These are phyloP conservation scores for Suhomyces terraborum DNA, from an alignment of 1,139 yeast genomes.

Conservation along the genomic window DNA sequence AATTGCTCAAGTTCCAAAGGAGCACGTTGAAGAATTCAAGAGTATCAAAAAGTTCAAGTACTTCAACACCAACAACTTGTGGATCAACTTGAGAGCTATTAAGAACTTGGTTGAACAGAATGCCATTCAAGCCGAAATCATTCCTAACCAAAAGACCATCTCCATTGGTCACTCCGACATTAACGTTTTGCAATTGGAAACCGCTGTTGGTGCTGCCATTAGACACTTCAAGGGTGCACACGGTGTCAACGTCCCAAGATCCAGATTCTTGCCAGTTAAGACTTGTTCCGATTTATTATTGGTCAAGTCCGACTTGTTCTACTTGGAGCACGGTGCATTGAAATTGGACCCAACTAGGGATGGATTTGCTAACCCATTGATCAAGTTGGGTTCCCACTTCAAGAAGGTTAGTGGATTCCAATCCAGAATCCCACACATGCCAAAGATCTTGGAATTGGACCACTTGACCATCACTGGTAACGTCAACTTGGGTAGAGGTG, in stretches of 20 bases:
- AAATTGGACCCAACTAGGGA: conserved; percentile 82
- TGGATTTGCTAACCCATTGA: conserved; percentile 86
- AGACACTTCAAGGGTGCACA: conserved; percentile 94
- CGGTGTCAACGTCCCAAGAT: conserved; percentile 97
- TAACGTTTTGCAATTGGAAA: conserved; percentile 91
- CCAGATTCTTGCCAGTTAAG: conserved; percentile 96
- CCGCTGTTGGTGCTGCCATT: conserved; percentile 99
- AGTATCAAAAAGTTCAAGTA: conserved; percentile 96
- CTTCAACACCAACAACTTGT: conserved; percentile 95
- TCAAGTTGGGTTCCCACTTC: conserved; percentile 94
- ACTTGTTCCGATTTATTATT: conserved; percentile 92
- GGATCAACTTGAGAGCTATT: conserved; percentile 95
- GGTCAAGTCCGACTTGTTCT: conserved; percentile 95
- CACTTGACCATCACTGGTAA: conserved; percentile 98
- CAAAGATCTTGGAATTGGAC: conserved; percentile 92
- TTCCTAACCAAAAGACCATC: conserved; percentile 89
- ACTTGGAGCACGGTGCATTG: conserved; percentile 88
- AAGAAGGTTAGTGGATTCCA: conserved; percentile 94
- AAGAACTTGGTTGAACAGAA: conserved; percentile 87
- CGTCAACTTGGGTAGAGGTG: conserved; percentile 86
- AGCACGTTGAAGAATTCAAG: conserved; percentile 97
- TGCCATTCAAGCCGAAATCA: conserved; percentile 86
- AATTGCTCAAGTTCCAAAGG: conserved; percentile 98
- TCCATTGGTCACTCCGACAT: conserved; percentile 74
- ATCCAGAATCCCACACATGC: conserved; percentile 90